These are phyloP conservation scores for Cenchrus americanus DNA, from an alignment of 176 grass and related monocot species.

Conservation along the genomic window DNA sequence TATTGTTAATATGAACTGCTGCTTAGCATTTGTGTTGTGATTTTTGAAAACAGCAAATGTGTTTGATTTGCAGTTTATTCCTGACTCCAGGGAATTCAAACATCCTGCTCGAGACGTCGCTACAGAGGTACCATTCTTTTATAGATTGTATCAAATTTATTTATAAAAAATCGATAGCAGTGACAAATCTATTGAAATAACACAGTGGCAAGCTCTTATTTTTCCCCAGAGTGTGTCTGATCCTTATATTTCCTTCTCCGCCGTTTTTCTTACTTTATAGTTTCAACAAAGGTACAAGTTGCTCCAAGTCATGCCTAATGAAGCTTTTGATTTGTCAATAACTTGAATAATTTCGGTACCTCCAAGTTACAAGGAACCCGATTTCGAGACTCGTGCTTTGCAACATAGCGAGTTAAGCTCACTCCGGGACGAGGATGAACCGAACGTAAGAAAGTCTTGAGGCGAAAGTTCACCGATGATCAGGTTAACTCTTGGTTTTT, in stretches of 20 bases:
- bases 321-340: slow-evolving; percentile 9
- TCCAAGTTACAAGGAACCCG: slow-evolving; percentile 69
- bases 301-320: slow-evolving; percentile 14
- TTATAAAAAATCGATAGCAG: not conserved
- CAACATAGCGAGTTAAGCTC: slow-evolving; percentile 85
- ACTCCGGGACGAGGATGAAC: slow-evolving; percentile 89
- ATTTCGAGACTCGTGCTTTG: slow-evolving; percentile 85
- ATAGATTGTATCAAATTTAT: slow-evolving; percentile 7
- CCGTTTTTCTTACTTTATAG: not conserved
- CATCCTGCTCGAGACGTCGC: slow-evolving; percentile 63
- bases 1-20: slow-evolving; percentile 64
- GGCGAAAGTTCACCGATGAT: slow-evolving; percentile 77
- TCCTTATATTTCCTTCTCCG: not conserved
- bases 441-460: slow-evolving; percentile 79
- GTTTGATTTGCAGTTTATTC: slow-evolving; percentile 85
- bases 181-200: slow-evolving; percentile 4
- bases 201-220: not conserved
- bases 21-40: not conserved
- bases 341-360: slow-evolving; percentile 50
- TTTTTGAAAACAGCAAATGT: slow-evolving; percentile 73
- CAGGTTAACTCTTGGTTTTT: slow-evolving; percentile 51
- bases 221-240: not conserved
- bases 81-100: slow-evolving; percentile 81
- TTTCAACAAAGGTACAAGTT: slow-evolving; percentile 13
- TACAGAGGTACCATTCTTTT: slow-evolving; percentile 67